Conservation (phyloP, 495 filamentous ascomycete species). For the Durotheca rogersii region DNA sequence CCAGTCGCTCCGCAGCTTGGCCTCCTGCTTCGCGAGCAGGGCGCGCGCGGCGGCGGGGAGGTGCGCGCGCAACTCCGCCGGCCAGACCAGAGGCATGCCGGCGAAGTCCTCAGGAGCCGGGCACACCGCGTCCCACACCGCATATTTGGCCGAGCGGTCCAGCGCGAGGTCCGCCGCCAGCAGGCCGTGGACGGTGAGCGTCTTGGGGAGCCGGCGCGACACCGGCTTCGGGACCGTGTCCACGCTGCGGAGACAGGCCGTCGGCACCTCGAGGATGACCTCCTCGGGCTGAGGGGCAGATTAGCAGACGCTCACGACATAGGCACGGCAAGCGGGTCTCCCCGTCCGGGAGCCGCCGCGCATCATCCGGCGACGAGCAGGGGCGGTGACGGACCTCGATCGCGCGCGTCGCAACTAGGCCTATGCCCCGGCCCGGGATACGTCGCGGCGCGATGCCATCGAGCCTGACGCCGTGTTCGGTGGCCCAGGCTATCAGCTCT, state of each 20-base stretch:
- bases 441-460: constrained; percentile 59
- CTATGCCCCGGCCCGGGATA: constrained; percentile 68
- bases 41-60: constrained; percentile 47
- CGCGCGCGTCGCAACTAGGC: constrained; percentile 65
- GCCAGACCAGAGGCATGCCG: constrained; percentile 72
- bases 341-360: too few species aligned
- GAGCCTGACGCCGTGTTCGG: constrained; percentile 55
- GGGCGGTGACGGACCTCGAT: constrained; percentile 55
- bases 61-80: constrained; percentile 43
- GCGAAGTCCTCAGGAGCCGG: constrained; percentile 62
- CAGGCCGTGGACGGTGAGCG: constrained; percentile 64
- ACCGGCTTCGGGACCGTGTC: constrained; percentile 57
- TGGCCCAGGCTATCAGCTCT: constrained; percentile 64
- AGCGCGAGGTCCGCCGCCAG: constrained; percentile 70
- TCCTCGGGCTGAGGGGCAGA: constrained; percentile 47
- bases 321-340: too few species aligned
- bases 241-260: constrained; percentile 60
- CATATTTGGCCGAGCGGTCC: constrained; percentile 37
- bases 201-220: constrained; percentile 47
- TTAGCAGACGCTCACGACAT: not conserved
- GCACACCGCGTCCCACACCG: constrained; percentile 68
- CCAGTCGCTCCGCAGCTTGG: constrained; percentile 66
- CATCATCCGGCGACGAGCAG: too few species aligned
- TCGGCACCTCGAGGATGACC: constrained; percentile 63
- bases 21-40: constrained; percentile 61